Percentiles rank a stretch among this genome's conserved stretches.
phyloP scores from a whole-genome alignment of 176 grass and related monocot species.

The Alloteropsis semialata region DNA sequence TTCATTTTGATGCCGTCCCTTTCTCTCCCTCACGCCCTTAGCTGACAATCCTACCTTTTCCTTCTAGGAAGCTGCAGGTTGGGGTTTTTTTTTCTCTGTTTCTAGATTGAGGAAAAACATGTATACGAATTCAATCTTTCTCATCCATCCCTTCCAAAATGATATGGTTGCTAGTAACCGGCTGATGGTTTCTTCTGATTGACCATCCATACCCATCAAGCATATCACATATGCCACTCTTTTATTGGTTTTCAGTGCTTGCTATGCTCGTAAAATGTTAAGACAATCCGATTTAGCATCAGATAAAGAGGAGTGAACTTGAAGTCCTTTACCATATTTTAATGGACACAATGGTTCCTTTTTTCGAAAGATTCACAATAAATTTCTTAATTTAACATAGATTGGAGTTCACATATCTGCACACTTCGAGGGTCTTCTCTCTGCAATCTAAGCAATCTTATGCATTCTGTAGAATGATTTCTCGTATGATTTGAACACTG shows the following conservation, averaged over 20 bases:
- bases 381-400: background rate
- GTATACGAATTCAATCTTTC: background rate
- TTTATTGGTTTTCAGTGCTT: background rate
- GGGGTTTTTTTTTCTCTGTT: background rate
- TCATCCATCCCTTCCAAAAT: background rate
- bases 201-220: background rate
- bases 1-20: background rate
- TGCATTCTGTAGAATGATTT: background rate
- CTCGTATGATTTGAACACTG: background rate
- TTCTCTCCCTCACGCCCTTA: background rate
- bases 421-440: background rate
- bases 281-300: background rate
- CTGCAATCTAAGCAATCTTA: background rate
- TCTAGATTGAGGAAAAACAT: background rate
- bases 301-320: background rate
- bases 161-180: background rate
- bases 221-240: background rate
- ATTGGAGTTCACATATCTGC: background rate
- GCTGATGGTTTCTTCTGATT: background rate
- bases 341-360: background rate
- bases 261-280: background rate
- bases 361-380: background rate
- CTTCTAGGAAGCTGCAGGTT: background rate
- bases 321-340: background rate
- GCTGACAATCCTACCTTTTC: background rate